phyloP scores from a whole-genome alignment of 441 rosid species.

The Lepidium campestre region DNA sequence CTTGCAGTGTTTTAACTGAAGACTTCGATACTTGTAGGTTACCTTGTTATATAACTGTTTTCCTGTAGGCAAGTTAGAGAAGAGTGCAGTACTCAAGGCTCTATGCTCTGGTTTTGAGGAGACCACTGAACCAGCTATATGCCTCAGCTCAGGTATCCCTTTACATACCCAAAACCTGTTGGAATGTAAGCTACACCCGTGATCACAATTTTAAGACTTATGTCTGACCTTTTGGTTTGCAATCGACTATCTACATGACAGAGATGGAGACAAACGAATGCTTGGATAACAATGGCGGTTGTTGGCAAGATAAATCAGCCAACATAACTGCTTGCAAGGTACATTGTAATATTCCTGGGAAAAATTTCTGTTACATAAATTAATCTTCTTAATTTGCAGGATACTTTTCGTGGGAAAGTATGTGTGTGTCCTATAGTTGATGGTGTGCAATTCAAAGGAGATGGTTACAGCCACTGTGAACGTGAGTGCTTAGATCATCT shows the following conservation, averaged over 20 bases:
- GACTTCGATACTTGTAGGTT: not conserved
- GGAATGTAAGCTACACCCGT: not conserved
- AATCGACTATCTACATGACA: conserved; percentile 28
- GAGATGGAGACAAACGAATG: conserved; percentile 97
- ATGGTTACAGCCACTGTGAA: conserved; percentile 94
- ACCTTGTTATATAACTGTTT: not conserved
- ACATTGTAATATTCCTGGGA: not conserved
- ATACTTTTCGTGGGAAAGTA: conserved; percentile 95
- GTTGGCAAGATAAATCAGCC: conserved; percentile 84
- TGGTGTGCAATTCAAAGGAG: conserved; percentile 95
- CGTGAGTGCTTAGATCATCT: conserved; percentile 34
- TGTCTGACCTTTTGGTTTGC: not conserved
- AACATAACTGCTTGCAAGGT: conserved; percentile 97
- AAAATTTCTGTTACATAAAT: not conserved
- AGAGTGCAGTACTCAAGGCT: conserved; percentile 91
- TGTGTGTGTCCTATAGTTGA: conserved; percentile 89
- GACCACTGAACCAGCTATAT: conserved; percentile 95
- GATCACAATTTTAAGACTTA: not conserved
- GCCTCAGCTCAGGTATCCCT: conserved; percentile 69
- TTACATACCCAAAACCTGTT: not conserved
- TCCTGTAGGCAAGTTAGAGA: conserved; percentile 82
- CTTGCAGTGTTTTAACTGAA: not conserved
- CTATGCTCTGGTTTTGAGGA: conserved; percentile 96
- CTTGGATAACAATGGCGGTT: conserved; percentile 91
- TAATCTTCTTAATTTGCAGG: conserved; percentile 39